These are phyloP conservation scores for Sphaerulina musiva DNA, from an alignment of 2,329 filamentous ascomycete genomes.

Conservation along the genomic window DNA sequence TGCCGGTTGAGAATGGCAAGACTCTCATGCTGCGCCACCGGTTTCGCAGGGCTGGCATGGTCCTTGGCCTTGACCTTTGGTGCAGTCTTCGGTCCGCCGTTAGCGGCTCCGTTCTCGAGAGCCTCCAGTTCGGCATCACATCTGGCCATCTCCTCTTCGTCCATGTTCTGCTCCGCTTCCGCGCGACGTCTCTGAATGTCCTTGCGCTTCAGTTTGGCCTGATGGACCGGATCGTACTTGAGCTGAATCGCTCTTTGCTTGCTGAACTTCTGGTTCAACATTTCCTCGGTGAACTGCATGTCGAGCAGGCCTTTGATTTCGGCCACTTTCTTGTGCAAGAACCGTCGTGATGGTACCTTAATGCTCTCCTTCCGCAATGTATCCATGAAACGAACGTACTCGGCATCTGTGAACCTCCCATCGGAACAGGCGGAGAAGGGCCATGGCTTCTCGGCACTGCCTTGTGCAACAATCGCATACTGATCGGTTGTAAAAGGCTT, in stretches of 20 bases:
- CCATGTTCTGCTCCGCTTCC: constrained; percentile 57
- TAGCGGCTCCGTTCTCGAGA: constrained; percentile 63
- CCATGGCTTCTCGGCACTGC: constrained; percentile 75
- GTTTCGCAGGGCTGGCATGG: constrained; percentile 25
- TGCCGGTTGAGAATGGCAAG: constrained; percentile 75
- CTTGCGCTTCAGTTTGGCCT: constrained; percentile 61
- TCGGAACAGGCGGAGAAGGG: constrained; percentile 90
- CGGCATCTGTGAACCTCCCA: constrained; percentile 66
- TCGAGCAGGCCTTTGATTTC: constrained; percentile 75
- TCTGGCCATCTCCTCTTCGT: constrained; percentile 51
- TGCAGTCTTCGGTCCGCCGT: constrained; percentile 48
- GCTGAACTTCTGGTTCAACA: constrained; percentile 72
- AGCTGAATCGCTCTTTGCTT: constrained; percentile 62
- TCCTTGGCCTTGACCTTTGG: constrained; percentile 30
- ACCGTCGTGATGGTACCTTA: constrained; percentile 64
- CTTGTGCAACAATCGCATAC: constrained; percentile 75
- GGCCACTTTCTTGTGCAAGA: constrained; percentile 63
- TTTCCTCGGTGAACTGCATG: constrained; percentile 73
- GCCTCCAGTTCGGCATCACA: constrained; percentile 46
- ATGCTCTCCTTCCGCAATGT: constrained; percentile 66
- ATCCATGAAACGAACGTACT: constrained; percentile 74
- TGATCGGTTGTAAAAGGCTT: constrained; percentile 76
- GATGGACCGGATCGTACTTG: constrained; percentile 46
- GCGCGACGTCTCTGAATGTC: constrained; percentile 59
- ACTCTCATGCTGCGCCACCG: constrained; percentile 51